Evolutionary conservation across 148 eudicot species (phyloP), one percentile per base, ranked within the genome.

Genomic region (Beta vulgaris): DNA sequence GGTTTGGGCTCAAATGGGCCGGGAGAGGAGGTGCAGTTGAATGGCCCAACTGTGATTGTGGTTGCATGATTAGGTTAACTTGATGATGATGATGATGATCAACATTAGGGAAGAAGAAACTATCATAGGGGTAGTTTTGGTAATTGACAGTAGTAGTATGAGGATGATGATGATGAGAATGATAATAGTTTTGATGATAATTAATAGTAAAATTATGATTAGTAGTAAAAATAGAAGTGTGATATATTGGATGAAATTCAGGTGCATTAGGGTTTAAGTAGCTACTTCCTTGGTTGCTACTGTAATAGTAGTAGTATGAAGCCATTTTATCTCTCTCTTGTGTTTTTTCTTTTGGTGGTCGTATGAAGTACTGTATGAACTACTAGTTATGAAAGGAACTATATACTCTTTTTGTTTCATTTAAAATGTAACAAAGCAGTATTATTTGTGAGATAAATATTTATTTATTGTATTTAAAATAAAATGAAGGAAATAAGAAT

Each of bases 241-340:
- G 10, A 23, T 7, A 57, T 57, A 57, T 25, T 1, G 81, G 81
- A 36, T 66, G 57, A 26, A 78, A 78, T 65, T 72, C 81, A 21
- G 26, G 66, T 7, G 81, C 76, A 37, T 72, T n/a, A 40, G 80
- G 80, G 71, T 77, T 77, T 39, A 77, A 28, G 60, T 34, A 35
- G 67, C 42, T 29, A 13, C 34, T 19, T 8, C 67, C 25, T 25
- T 23, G 61, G 14, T 57, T 23, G 14, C 51, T 46, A 46, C 11
- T 46, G 14, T 12, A 8, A 46, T 12, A 8, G 26, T 53, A 21
- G 23, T n/a, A 53, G 21, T 21, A 28, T 21, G 28, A 2, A 21
- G 61, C 61, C 61, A 57, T 57, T 53, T n/a, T 8, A 19, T 53
- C 9, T 6, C 6, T n/a, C 3, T 6, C n/a, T n/a, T n/a, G 21